These are phyloP conservation scores for Chaetomium sp. DNA, from an alignment of 2,329 filamentous ascomycete genomes.

Conservation along the genomic window DNA sequence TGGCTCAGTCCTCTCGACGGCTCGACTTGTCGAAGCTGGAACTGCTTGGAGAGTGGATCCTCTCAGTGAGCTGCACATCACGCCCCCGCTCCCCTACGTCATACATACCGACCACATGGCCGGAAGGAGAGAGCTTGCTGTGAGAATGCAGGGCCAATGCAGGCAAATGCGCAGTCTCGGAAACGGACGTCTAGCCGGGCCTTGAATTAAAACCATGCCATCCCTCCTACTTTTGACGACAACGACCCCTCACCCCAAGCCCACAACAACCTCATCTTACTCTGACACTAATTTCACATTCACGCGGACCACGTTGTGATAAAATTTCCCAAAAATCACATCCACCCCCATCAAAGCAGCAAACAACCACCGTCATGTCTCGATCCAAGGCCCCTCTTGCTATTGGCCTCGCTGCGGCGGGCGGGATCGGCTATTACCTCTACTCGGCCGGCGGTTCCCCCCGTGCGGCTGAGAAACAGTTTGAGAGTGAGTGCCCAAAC, in stretches of 20 bases:
- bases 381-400: slow-evolving; percentile 41
- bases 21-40: not conserved
- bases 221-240: slow-evolving; percentile 1
- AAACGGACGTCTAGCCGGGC: not conserved
- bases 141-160: not conserved
- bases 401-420: slow-evolving; percentile 57
- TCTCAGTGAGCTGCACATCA: not conserved
- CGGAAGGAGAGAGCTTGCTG: not conserved
- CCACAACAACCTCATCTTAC: not conserved
- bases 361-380: slow-evolving; percentile 34
- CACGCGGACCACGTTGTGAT: not conserved
- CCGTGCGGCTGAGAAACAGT: slow-evolving; percentile 76
- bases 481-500: slow-evolving; percentile 59
- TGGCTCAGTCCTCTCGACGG: not conserved
- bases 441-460: slow-evolving; percentile 78
- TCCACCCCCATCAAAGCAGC: not conserved
- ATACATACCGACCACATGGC: slow-evolving; percentile 14
- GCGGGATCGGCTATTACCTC: slow-evolving; percentile 80
- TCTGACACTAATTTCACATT: not conserved
- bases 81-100: slow-evolving; percentile 15
- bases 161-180: not conserved
- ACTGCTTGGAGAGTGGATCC: not conserved
- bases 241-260: not conserved
- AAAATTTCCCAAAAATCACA: not conserved
- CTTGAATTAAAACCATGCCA: slow-evolving; percentile 13